Conservation (phyloP, 306 rosid genomes). For the Pyrus bretschneideri region DNA sequence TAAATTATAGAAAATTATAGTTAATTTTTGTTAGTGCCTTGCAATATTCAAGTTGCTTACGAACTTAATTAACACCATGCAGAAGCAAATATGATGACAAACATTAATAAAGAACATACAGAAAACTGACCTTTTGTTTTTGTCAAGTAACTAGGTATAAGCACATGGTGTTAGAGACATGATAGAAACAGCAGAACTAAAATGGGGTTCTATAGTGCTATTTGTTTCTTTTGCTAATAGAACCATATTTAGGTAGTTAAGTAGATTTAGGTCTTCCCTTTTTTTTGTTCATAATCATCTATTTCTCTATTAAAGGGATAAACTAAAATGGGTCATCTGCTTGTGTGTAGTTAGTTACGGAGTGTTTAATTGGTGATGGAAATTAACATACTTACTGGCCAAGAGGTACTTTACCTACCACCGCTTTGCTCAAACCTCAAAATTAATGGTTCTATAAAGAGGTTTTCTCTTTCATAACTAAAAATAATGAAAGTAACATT, state of each 20-base stretch:
- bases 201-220: constrained; percentile 16
- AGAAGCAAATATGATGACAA: neutral
- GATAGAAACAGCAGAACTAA: constrained; percentile 56
- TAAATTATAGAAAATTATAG: neutral
- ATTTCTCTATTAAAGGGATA: constrained; percentile 14
- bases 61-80: constrained; percentile 8
- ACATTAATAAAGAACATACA: neutral
- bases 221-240: constrained; percentile 25
- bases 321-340: constrained; percentile 14
- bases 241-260: constrained; percentile 35
- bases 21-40: neutral
- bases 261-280: constrained; percentile 33
- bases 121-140: neutral
- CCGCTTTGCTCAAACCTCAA: constrained; percentile 11
- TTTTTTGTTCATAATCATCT: constrained; percentile 3
- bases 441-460: neutral
- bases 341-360: constrained; percentile 24
- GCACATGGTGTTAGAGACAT: constrained; percentile 29
- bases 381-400: neutral
- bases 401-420: constrained; percentile 25
- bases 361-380: constrained; percentile 25
- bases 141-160: constrained; percentile 22
- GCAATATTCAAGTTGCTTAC: neutral
- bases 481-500: constrained; percentile 23
- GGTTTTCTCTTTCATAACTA: constrained; percentile 24